These are phyloP conservation scores for Claviceps humidiphila DNA, from an alignment of 2,329 filamentous ascomycete genomes.

Conservation along the genomic window DNA sequence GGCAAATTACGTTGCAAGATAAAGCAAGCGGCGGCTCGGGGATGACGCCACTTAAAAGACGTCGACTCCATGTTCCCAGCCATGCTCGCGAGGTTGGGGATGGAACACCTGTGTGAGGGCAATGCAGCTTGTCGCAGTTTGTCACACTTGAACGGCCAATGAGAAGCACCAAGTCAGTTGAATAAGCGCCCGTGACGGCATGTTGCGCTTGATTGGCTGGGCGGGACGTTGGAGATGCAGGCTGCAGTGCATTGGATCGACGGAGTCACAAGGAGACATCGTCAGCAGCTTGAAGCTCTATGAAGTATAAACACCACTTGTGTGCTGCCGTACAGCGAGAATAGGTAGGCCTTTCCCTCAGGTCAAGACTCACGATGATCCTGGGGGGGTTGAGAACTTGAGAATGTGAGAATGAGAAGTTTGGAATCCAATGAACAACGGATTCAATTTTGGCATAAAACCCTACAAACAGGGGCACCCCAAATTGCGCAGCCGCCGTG, in stretches of 20 bases:
- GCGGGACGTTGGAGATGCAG: slow-evolving; percentile 8
- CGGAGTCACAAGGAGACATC: background rate
- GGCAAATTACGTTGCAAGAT: background rate
- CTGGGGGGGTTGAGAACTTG: no score
- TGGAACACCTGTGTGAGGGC: background rate
- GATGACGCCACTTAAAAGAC: slow-evolving; percentile 6
- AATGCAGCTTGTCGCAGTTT: slow-evolving; percentile 4
- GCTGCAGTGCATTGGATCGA: slow-evolving; percentile 13
- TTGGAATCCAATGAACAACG: no score
- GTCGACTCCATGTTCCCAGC: background rate
- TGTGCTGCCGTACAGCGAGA: no score
- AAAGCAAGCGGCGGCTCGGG: slow-evolving; percentile 8
- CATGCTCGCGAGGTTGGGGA: background rate
- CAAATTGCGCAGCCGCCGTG: no score
- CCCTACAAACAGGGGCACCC: no score
- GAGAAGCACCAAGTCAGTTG: slow-evolving; percentile 7
- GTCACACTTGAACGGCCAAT: slow-evolving; percentile 15
- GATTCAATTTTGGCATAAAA: no score
- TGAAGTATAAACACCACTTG: no score
- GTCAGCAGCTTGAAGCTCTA: no score
- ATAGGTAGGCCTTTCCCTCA: no score
- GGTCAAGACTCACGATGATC: no score
- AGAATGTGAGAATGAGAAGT: no score
- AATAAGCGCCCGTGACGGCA: slow-evolving; percentile 21
- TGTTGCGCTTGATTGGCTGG: slow-evolving; percentile 15